Evolutionary conservation across 495 filamentous ascomycete species (phyloP).

Genomic region (Sabuloglossum arenarium): DNA sequence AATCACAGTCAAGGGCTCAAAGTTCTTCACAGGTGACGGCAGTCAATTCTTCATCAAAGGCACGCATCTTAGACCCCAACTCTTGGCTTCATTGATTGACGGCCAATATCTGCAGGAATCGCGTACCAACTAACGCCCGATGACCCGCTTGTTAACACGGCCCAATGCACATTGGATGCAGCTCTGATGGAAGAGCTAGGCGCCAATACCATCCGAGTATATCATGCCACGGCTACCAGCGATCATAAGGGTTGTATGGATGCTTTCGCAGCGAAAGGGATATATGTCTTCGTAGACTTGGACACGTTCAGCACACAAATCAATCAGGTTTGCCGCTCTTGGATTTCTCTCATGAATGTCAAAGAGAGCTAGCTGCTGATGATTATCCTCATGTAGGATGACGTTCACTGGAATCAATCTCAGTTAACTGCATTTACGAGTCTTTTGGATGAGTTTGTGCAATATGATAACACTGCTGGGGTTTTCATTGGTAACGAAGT

Average conservation of each 20-base stretch:
- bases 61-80: conserved; percentile 12
- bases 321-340: conserved; percentile 31
- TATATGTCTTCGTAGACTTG: conserved; percentile 66
- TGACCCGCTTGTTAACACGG: conserved; percentile 54
- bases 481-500: conserved; percentile 84
- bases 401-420: conserved; percentile 45
- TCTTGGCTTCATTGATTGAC: background rate
- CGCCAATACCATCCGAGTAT: conserved; percentile 72
- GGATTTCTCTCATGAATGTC: background rate
- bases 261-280: conserved; percentile 27
- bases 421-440: conserved; percentile 42
- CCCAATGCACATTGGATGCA: conserved; percentile 63
- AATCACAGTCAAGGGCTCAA: conserved; percentile 54
- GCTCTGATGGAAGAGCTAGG: conserved; percentile 59
- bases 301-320: conserved; percentile 71
- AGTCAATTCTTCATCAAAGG: conserved; percentile 70
- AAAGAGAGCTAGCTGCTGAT: conserved; percentile 2
- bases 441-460: conserved; percentile 60
- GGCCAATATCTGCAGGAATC: conserved; percentile 28
- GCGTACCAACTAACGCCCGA: conserved; percentile 35
- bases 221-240: conserved; percentile 53
- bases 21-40: conserved; percentile 63
- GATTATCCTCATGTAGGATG: conserved; percentile 15
- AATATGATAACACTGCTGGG: conserved; percentile 60
- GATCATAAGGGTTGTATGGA: conserved; percentile 43